Conservation (phyloP, 352 stramenopile genomes). For the Pythium dissotocum region DNA sequence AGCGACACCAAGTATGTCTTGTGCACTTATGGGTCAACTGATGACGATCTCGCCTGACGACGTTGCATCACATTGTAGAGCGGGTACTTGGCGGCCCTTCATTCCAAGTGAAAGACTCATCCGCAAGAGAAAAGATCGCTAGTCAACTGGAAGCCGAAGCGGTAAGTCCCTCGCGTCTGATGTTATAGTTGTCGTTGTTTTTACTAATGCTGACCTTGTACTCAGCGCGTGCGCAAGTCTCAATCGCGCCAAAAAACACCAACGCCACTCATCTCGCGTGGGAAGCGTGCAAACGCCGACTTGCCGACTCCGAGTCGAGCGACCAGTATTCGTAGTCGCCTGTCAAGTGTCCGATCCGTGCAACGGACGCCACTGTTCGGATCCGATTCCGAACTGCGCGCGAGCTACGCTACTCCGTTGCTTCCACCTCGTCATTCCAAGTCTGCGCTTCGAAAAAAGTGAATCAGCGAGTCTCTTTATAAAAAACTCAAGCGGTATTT, state of each 20-base stretch:
- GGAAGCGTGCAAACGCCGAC: conserved; percentile 35
- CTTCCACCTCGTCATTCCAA: conserved; percentile 33
- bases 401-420: conserved; percentile 77
- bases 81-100: conserved; percentile 39
- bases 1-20: conserved; percentile 40
- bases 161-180: conserved; percentile 31
- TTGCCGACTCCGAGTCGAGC: conserved; percentile 23
- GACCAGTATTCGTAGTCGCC: conserved; percentile 46
- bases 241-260: conserved; percentile 19
- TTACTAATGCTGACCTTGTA: neutral
- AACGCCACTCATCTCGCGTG: conserved; percentile 18
- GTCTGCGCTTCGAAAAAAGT: conserved; percentile 27
- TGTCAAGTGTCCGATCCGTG: conserved; percentile 52
- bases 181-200: neutral
- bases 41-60: neutral
- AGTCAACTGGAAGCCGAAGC: conserved; percentile 57
- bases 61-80: conserved; percentile 24
- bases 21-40: neutral
- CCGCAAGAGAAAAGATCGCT: conserved; percentile 63
- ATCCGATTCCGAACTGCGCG: conserved; percentile 64
- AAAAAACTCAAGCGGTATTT: conserved; percentile 1
- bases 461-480: conserved; percentile 10
- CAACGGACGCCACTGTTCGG: conserved; percentile 54
- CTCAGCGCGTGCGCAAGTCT: conserved; percentile 22
- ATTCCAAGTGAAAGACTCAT: conserved; percentile 71